phyloP scores from a whole-genome alignment of 441 rosid species.

The Pelargonium citronellum region DNA sequence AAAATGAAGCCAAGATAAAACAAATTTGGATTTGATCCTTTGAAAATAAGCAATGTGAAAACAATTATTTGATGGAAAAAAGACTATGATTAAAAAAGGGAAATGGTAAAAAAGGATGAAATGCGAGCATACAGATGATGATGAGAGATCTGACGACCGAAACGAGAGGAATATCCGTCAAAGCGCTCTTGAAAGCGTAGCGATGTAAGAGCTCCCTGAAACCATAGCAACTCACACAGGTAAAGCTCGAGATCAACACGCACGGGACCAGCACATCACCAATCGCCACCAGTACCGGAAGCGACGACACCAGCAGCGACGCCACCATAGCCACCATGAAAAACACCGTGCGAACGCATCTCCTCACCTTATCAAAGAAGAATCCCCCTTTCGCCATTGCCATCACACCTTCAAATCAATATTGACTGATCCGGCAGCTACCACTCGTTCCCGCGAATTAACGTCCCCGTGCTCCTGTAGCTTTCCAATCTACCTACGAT shows the following conservation, averaged over 20 bases:
- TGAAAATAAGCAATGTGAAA: too few relatives aligned
- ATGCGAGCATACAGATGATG: constrained; percentile 46
- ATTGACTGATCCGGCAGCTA: not conserved
- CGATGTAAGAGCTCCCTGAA: constrained; percentile 45
- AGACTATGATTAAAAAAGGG: not conserved
- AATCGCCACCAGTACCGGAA: constrained; percentile 70
- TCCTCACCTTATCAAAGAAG: constrained; percentile 58
- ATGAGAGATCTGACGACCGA: constrained; percentile 71
- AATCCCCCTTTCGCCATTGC: constrained; percentile 45
- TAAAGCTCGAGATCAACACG: constrained; percentile 56
- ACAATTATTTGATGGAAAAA: constrained; percentile 8
- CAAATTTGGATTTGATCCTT: too few relatives aligned
- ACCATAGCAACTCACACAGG: constrained; percentile 62
- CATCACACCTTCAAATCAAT: not conserved
- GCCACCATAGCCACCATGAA: constrained; percentile 86
- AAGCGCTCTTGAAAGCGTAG: constrained; percentile 65
- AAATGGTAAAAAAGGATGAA: not conserved
- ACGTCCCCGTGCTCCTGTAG: not conserved
- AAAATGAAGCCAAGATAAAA: too few relatives aligned
- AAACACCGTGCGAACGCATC: constrained; percentile 60
- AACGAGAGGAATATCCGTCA: constrained; percentile 71
- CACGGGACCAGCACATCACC: constrained; percentile 59
- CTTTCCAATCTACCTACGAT: not conserved
- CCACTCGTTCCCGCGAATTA: not conserved
- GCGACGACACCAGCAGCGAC: constrained; percentile 73